These are phyloP conservation scores for Metarhizium humberi DNA, from an alignment of 2,329 filamentous ascomycete species.

Conservation along the genomic window DNA sequence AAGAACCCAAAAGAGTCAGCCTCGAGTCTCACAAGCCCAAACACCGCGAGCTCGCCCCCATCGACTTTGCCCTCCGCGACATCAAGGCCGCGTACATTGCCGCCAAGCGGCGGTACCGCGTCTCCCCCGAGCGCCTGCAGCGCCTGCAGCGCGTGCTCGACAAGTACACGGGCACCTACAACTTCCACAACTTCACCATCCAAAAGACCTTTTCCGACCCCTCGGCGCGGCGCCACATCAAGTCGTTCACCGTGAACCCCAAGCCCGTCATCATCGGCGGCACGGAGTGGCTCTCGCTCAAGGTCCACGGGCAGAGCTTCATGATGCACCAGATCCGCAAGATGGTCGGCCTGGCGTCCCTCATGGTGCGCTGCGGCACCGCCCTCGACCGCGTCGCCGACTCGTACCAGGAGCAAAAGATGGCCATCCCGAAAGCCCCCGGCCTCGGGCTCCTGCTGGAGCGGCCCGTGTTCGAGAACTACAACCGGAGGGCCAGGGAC, in stretches of 20 bases:
- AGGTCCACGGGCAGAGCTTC: slow-evolving; percentile 95
- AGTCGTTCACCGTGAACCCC: slow-evolving; percentile 73
- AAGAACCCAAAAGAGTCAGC: slow-evolving; percentile 11
- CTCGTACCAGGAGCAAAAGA: slow-evolving; percentile 61
- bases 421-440: slow-evolving; percentile 90
- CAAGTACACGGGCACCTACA: slow-evolving; percentile 73
- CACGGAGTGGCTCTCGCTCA: slow-evolving; percentile 91
- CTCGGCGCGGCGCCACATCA: slow-evolving; percentile 83
- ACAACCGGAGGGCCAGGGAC: slow-evolving; percentile 64
- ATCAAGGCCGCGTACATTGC: slow-evolving; percentile 74
- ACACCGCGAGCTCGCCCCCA: slow-evolving; percentile 34
- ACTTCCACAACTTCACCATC: slow-evolving; percentile 97
- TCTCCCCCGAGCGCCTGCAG: slow-evolving; percentile 59
- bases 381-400: slow-evolving; percentile 60
- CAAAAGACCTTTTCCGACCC: slow-evolving; percentile 75
- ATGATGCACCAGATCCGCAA: slow-evolving; percentile 99
- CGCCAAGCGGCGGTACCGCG: slow-evolving; percentile 79
- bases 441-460: slow-evolving; percentile 82
- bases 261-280: slow-evolving; percentile 76
- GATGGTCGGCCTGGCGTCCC: slow-evolving; percentile 89
- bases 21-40: slow-evolving; percentile 27
- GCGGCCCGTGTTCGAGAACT: slow-evolving; percentile 80
- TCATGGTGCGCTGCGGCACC: slow-evolving; percentile 79
- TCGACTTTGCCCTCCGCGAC: slow-evolving; percentile 58
- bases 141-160: slow-evolving; percentile 68